Evolutionary conservation across 1,284 basidiomycete genomes (phyloP).

Genomic region (Lentinus polychrous): DNA sequence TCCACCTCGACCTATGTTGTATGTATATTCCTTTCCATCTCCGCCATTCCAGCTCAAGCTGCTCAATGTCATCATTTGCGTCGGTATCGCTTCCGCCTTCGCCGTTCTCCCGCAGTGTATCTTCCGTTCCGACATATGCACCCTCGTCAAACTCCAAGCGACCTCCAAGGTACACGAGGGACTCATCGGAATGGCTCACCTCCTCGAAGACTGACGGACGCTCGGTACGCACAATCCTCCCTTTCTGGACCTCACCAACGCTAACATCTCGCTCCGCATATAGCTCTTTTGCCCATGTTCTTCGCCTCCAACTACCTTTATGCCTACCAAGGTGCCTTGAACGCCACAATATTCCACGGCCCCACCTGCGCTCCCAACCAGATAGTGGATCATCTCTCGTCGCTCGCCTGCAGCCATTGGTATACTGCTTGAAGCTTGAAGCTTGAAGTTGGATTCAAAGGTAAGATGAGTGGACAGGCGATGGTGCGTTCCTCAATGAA

Average conservation of each 20-base stretch:
- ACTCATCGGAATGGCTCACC: constrained; percentile 25
- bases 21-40: constrained; percentile 4
- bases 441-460: too few relatives aligned
- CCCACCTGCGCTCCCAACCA: constrained; percentile 32
- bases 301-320: constrained; percentile 36
- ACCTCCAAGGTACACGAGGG: constrained; percentile 29
- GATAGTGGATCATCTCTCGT: too few relatives aligned
- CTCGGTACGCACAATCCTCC: constrained; percentile 18
- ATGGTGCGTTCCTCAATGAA: too few relatives aligned
- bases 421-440: too few relatives aligned
- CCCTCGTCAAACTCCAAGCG: constrained; percentile 30
- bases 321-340: constrained; percentile 36
- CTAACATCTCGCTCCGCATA: not conserved
- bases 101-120: constrained; percentile 32
- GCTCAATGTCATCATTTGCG: constrained; percentile 35
- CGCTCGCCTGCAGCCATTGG: too few relatives aligned
- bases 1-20: constrained; percentile 34
- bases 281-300: constrained; percentile 35
- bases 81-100: constrained; percentile 32
- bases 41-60: too few relatives aligned
- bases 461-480: too few relatives aligned
- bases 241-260: too few relatives aligned
- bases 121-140: constrained; percentile 31
- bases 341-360: constrained; percentile 30
- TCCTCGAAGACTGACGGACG: constrained; percentile 34